Base-by-base conservation (phyloP, 768 basidiomycete species). In the Boletus patriciae region DNA sequence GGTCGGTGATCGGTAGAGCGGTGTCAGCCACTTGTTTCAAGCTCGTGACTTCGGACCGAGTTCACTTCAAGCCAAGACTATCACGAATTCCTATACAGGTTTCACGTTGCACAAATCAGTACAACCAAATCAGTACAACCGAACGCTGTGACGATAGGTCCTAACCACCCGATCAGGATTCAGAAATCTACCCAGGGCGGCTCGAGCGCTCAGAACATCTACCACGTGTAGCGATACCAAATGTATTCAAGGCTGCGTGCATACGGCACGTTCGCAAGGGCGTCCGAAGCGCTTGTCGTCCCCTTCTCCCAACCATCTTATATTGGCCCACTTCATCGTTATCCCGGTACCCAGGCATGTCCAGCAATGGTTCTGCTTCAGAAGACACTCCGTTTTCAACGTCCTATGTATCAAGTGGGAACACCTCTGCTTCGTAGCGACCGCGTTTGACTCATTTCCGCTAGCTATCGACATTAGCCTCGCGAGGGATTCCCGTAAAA, bases 351-450 rank as follows among this genome's bases (percentile, higher is more conserved):
- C 29, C 13, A 53, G 36, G 27, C 46, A 60, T 60, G 59, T 27
- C 58, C 6, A 25, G 6, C 21, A 25, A 21, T 7, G 46, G 15
- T 47, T 34, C 34, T 5, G 8, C 23, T 16, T 40, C 49, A 3
- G 49, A 38, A 25, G 25, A 25, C 5, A 4, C 16, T 5, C 18
- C n/a, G 18, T 2, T 15, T 15, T 18, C 59, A 11, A 21, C 36
- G 3, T 6, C 54, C 25, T n/a, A 49, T 18, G 36, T 62, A 23
- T 54, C 61, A 25, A 43, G 61, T 62, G 5, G 23, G 51, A 12
- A 1, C 36, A 29, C 38, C 2, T 21, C 55, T 31, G 16, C 21
- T 31, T 4, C 3, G 16, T 27, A 37, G 29, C 29, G 2, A 11
- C 33, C 10, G 3, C 15, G 7, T 33, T 36, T 11, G n/a, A 21